These are phyloP conservation scores for Inosperma sp. DNA, from an alignment of 768 basidiomycete genomes.

Conservation along the genomic window DNA sequence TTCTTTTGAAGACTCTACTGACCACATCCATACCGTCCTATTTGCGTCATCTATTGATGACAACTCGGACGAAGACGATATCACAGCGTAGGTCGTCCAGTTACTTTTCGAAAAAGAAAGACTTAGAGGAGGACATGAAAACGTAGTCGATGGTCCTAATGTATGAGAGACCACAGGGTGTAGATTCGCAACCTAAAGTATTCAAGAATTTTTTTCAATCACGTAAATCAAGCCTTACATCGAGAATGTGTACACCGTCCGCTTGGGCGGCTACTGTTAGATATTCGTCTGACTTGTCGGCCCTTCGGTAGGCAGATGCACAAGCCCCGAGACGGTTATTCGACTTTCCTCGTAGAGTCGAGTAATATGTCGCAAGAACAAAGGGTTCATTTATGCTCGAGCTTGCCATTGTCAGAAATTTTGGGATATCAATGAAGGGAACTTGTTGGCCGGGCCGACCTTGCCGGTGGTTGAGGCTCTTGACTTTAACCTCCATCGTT, in stretches of 20 bases:
- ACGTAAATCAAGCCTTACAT: constrained; percentile 39
- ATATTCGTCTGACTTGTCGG: constrained; percentile 44
- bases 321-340: constrained; percentile 26
- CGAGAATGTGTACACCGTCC: constrained; percentile 72
- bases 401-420: constrained; percentile 16
- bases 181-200: constrained; percentile 50
- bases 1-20: constrained; percentile 39
- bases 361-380: constrained; percentile 34
- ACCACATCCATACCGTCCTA: constrained; percentile 60
- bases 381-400: constrained; percentile 35
- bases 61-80: constrained; percentile 46
- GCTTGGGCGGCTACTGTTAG: constrained; percentile 65
- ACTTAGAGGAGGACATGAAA: constrained; percentile 56
- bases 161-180: constrained; percentile 68
- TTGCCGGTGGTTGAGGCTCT: no score
- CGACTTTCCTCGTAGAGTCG: constrained; percentile 20
- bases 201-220: not conserved
- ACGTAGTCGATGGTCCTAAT: constrained; percentile 59
- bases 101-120: constrained; percentile 30
- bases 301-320: constrained; percentile 18
- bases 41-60: constrained; percentile 34
- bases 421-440: no score
- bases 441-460: no score
- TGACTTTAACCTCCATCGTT: no score
- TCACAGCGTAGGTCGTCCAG: constrained; percentile 53